Evolutionary conservation across 805 yeast species (phyloP).

Genomic region (Saturnispora saitoi): DNA sequence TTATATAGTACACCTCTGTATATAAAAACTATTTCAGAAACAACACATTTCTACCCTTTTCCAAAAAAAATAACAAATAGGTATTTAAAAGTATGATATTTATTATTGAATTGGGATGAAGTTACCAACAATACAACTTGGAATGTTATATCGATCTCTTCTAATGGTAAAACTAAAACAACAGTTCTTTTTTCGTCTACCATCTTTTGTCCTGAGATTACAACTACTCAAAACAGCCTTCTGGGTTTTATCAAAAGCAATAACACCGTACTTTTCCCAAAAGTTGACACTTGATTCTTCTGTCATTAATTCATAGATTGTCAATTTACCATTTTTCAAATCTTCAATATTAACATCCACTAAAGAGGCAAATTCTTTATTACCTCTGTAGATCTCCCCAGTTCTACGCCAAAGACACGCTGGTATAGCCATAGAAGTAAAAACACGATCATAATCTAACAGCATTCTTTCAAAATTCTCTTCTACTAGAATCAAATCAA

Average conservation of each 20-base stretch:
- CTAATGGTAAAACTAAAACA: conserved; percentile 92
- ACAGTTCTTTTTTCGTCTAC: conserved; percentile 70
- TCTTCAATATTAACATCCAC: conserved; percentile 89
- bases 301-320: conserved; percentile 88
- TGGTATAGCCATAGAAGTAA: conserved; percentile 95
- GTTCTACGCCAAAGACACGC: conserved; percentile 97
- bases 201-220: conserved; percentile 74
- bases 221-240: conserved; percentile 93
- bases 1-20: background rate
- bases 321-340: conserved; percentile 81
- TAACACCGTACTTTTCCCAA: conserved; percentile 96
- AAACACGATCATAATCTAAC: conserved; percentile 86
- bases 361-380: conserved; percentile 89
- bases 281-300: conserved; percentile 94
- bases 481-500: conserved; percentile 85
- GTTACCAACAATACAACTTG: conserved; percentile 92
- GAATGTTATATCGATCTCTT: conserved; percentile 88
- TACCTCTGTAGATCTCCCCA: conserved; percentile 91
- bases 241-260: conserved; percentile 92
- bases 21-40: background rate
- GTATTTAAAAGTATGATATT: background rate
- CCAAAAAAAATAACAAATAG: background rate
- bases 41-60: background rate
- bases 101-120: conserved; percentile 63
- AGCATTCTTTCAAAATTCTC: conserved; percentile 92